Conservation (phyloP, 352 stramenopile species). For the Globisporangium nagaii region DNA sequence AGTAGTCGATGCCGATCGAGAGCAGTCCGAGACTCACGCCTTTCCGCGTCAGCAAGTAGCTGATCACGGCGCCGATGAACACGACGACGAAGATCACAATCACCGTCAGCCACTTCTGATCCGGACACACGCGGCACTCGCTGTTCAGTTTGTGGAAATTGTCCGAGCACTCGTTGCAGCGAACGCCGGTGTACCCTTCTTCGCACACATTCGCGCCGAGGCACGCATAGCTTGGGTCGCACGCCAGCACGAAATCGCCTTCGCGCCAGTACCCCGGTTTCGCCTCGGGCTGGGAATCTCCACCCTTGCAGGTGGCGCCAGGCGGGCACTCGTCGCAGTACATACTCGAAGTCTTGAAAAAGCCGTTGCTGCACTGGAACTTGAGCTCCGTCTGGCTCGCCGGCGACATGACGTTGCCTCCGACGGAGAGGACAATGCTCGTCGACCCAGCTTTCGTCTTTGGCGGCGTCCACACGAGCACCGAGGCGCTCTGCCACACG, state of each 20-base stretch:
- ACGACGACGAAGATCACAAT: constrained; percentile 47
- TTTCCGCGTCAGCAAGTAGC: constrained; percentile 49
- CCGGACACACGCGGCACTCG: constrained; percentile 49
- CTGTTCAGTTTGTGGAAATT: constrained; percentile 62
- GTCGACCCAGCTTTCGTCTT: constrained; percentile 50
- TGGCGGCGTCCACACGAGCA: constrained; percentile 50
- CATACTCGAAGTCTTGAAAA: constrained; percentile 33
- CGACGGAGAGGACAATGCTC: constrained; percentile 50
- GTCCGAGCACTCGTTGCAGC: constrained; percentile 38
- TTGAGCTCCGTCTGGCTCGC: constrained; percentile 53
- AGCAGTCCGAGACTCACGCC: constrained; percentile 67
- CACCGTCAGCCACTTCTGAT: constrained; percentile 50
- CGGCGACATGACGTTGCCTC: constrained; percentile 53
- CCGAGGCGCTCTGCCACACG: constrained; percentile 40
- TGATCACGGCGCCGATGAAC: constrained; percentile 37
- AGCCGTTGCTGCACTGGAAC: constrained; percentile 57
- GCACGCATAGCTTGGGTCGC: constrained; percentile 50
- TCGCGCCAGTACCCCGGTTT: constrained; percentile 53
- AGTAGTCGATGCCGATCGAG: constrained; percentile 82
- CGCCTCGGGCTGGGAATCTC: constrained; percentile 37
- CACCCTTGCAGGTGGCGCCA: constrained; percentile 44
- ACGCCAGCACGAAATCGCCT: constrained; percentile 42
- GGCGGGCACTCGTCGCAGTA: constrained; percentile 50
- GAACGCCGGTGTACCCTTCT: constrained; percentile 32
- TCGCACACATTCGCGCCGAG: constrained; percentile 46